phyloP scores from a whole-genome alignment of 257 asterid genomes.

The Lithospermum erythrorhizon region DNA sequence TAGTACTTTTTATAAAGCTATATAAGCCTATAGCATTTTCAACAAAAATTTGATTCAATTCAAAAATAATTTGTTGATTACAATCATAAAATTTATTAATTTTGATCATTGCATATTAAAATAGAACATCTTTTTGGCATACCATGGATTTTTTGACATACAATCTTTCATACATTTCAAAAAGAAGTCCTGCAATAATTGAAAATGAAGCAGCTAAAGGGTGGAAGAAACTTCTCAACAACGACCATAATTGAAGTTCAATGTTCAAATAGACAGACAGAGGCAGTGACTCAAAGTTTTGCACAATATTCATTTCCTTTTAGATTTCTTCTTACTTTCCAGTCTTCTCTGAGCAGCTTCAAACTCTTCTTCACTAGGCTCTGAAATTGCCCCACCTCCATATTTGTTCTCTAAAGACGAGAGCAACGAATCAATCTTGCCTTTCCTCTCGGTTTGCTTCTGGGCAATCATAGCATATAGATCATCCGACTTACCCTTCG shows the following conservation, averaged over 20 bases:
- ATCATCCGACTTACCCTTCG: constrained; percentile 53
- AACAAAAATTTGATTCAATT: too few species aligned
- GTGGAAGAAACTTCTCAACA: neutral
- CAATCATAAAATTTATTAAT: too few species aligned
- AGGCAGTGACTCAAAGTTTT: too few species aligned
- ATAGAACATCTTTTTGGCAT: too few species aligned
- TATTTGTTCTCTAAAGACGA: constrained; percentile 67
- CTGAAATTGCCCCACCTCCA: constrained; percentile 48
- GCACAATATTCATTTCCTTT: constrained; percentile 36
- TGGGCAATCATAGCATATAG: constrained; percentile 59
- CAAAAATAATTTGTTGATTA: too few species aligned
- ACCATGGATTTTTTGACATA: too few species aligned
- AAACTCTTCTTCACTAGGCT: constrained; percentile 90
- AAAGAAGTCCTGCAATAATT: too few species aligned
- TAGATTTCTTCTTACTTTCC: constrained; percentile 35
- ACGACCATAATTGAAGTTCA: neutral
- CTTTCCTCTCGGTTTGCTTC: constrained; percentile 64
- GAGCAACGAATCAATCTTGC: constrained; percentile 63
- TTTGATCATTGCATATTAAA: too few species aligned
- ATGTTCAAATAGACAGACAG: neutral
- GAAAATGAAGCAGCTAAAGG: too few species aligned
- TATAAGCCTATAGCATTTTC: too few species aligned
- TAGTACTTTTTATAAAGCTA: too few species aligned
- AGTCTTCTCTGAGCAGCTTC: constrained; percentile 70
- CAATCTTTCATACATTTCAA: too few species aligned